Conservation (phyloP, 2,329 filamentous ascomycete genomes). For the Penicillium sumatraense region DNA sequence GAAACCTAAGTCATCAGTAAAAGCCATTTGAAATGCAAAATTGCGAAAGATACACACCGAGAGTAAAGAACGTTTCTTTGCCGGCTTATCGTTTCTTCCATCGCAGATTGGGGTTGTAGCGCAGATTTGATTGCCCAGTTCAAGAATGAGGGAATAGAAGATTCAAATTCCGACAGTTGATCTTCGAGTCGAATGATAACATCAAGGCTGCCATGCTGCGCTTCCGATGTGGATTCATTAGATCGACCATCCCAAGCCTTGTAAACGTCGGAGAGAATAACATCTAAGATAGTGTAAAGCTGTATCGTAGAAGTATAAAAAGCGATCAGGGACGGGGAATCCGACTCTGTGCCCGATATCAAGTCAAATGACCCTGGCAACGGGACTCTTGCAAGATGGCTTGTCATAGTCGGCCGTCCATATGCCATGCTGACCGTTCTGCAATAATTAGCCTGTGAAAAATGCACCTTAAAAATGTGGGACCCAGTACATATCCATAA, state of each 20-base stretch:
- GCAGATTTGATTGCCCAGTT: constrained; percentile 5
- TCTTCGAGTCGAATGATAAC: constrained; percentile 24
- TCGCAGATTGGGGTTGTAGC: not conserved
- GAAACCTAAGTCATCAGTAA: constrained; percentile 19
- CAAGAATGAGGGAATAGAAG: constrained; percentile 19
- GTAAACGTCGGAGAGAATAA: constrained; percentile 36
- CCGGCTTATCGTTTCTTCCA: not conserved
- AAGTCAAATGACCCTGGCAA: constrained; percentile 9
- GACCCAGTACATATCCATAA: constrained; percentile 35
- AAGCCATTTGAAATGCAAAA: not conserved
- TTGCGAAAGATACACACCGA: not conserved
- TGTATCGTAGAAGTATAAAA: constrained; percentile 26
- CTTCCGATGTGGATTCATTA: constrained; percentile 1
- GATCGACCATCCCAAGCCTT: constrained; percentile 21
- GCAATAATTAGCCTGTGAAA: not conserved
- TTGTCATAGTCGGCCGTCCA: constrained; percentile 33
- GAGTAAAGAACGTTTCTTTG: not conserved
- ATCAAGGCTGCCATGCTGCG: constrained; percentile 15
- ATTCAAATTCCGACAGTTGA: constrained; percentile 19
- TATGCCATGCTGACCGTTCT: constrained; percentile 41
- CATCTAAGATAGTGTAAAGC: constrained; percentile 27
- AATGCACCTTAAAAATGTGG: constrained; percentile 7
- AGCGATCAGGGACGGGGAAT: constrained; percentile 8
- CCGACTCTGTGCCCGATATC: not conserved
- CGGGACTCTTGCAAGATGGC: constrained; percentile 22